Evolutionary conservation across 257 asterid genomes (phyloP).

Genomic region (Cordia subcordata): DNA sequence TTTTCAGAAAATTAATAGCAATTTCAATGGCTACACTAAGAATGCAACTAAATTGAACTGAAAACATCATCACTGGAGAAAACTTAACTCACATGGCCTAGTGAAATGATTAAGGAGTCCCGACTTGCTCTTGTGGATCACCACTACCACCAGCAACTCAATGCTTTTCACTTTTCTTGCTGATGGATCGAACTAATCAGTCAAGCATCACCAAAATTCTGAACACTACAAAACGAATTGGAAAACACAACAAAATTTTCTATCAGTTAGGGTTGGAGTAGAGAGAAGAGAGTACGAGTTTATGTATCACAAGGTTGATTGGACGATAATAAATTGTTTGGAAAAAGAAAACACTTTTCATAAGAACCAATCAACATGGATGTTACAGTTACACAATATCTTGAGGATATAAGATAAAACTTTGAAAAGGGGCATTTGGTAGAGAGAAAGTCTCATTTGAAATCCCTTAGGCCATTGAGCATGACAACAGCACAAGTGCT

Average conservation of each 20-base stretch:
- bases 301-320: constrained; percentile 8
- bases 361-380: too few species aligned
- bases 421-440: too few species aligned
- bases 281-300: constrained; percentile 1
- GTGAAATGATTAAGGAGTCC: constrained; percentile 38
- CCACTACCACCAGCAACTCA: too few species aligned
- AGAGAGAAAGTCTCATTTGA: too few species aligned
- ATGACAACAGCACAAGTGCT: too few species aligned
- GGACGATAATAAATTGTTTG: constrained; percentile 16
- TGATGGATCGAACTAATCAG: neutral
- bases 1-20: too few species aligned
- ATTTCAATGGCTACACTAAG: too few species aligned
- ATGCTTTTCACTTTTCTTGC: neutral
- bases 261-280: neutral
- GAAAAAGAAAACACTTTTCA: too few species aligned
- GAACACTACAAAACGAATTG: neutral
- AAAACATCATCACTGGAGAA: neutral
- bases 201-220: neutral
- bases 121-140: constrained; percentile 18
- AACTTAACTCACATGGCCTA: constrained; percentile 30
- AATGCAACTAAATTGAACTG: neutral
- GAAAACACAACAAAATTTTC: constrained; percentile 2
- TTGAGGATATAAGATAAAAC: too few species aligned
- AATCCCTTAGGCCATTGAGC: too few species aligned
- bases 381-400: too few species aligned